These are phyloP conservation scores for Pseudopithomyces maydicus DNA, from an alignment of 2,329 filamentous ascomycete genomes.

Conservation along the genomic window DNA sequence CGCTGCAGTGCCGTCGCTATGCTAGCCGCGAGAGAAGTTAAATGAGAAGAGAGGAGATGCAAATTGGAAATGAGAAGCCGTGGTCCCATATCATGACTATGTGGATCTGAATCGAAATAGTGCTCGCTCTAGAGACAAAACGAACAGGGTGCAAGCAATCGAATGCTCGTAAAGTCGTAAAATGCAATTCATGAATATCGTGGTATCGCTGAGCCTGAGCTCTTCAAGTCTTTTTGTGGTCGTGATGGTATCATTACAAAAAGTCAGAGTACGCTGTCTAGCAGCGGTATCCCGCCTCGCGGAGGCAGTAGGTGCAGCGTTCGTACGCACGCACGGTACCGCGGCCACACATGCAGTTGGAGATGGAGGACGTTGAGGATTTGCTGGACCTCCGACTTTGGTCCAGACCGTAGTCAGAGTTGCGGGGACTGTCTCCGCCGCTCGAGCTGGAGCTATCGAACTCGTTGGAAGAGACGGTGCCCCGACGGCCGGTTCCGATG, in stretches of 20 bases:
- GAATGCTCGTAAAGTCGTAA: conserved; percentile 17
- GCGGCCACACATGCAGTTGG: conserved; percentile 44
- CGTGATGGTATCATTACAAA: conserved; percentile 22
- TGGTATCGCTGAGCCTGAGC: conserved; percentile 45
- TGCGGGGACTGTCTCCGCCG: conserved; percentile 61
- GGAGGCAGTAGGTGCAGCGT: conserved; percentile 49
- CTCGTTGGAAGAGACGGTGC: conserved; percentile 53
- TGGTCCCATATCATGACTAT: conserved; percentile 15
- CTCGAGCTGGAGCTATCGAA: conserved; percentile 58
- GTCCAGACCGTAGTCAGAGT: conserved; percentile 53
- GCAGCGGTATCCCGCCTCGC: conserved; percentile 46
- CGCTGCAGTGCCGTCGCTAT: conserved; percentile 45
- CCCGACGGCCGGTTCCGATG: conserved; percentile 64
- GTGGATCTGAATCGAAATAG: conserved; percentile 7
- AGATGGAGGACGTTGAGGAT: conserved; percentile 31
- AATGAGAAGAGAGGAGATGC: conserved; percentile 28
- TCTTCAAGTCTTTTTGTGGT: conserved; percentile 39
- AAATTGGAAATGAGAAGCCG: conserved; percentile 15
- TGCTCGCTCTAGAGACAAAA: conserved; percentile 7
- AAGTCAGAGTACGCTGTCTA: conserved; percentile 16
- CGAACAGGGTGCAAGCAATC: conserved; percentile 10
- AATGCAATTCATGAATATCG: conserved; percentile 22
- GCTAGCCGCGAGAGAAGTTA: conserved; percentile 25
- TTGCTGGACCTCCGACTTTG: conserved; percentile 42
- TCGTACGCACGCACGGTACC: conserved; percentile 48